These are phyloP conservation scores for Protomyces gravidus DNA, from an alignment of 1,139 yeast genomes.

Conservation along the genomic window DNA sequence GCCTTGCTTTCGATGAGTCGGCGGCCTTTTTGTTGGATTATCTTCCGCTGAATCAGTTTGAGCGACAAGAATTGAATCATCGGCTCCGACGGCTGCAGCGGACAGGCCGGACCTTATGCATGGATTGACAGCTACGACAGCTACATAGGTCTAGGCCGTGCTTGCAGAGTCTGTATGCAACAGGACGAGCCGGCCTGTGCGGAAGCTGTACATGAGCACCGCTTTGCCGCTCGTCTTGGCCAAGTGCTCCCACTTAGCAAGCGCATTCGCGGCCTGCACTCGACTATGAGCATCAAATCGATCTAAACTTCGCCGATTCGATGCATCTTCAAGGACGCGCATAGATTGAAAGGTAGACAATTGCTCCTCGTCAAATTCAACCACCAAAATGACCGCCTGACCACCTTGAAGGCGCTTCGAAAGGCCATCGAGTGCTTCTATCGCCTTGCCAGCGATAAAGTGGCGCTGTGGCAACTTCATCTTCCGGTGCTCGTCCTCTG, in stretches of 20 bases:
- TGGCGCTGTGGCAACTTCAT: slow-evolving; percentile 69
- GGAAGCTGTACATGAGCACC: not conserved
- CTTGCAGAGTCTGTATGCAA: too few relatives aligned
- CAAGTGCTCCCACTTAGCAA: slow-evolving; percentile 37
- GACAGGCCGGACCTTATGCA: too few relatives aligned
- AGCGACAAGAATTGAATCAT: too few relatives aligned
- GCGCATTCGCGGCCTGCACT: not conserved
- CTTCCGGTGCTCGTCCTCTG: slow-evolving; percentile 46
- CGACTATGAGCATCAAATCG: not conserved
- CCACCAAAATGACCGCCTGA: slow-evolving; percentile 56
- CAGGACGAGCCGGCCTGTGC: not conserved
- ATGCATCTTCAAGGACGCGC: slow-evolving; percentile 76
- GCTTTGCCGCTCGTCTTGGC: not conserved
- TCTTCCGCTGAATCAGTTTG: too few relatives aligned
- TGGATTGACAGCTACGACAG: too few relatives aligned
- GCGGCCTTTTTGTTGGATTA: too few relatives aligned
- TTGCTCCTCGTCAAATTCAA: slow-evolving; percentile 78
- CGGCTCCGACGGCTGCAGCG: too few relatives aligned
- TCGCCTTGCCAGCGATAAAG: slow-evolving; percentile 72
- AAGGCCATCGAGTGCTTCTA: slow-evolving; percentile 55
- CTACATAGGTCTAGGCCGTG: too few relatives aligned
- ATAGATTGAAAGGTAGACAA: slow-evolving; percentile 75
- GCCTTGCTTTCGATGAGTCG: too few relatives aligned
- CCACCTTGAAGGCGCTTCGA: slow-evolving; percentile 56
- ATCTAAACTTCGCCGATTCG: slow-evolving; percentile 45